These are phyloP conservation scores for Yarrowia hollandica DNA, from an alignment of 805 yeast species.

Conservation along the genomic window DNA sequence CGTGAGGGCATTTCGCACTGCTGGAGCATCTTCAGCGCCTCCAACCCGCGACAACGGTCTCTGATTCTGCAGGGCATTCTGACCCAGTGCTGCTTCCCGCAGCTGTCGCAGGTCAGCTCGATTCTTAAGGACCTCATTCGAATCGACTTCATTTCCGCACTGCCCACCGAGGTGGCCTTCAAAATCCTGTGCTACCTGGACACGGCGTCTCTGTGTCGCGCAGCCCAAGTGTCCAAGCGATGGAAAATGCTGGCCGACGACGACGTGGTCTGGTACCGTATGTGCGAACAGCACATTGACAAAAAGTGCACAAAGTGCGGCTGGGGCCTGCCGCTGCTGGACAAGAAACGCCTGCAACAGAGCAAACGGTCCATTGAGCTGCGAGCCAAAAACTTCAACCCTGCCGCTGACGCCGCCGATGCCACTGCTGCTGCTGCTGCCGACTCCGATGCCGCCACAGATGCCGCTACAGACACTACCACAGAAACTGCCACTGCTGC, in stretches of 20 bases:
- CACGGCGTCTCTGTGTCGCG: constrained; percentile 88
- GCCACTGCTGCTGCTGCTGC: background rate
- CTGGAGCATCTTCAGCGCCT: constrained; percentile 80
- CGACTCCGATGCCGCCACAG: background rate
- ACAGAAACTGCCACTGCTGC: background rate
- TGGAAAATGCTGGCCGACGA: constrained; percentile 94
- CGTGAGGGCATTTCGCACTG: constrained; percentile 76
- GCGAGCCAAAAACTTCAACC: constrained; percentile 35
- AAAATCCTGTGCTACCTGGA: constrained; percentile 87
- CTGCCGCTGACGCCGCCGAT: background rate
- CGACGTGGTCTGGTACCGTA: constrained; percentile 95
- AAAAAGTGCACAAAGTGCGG: constrained; percentile 97
- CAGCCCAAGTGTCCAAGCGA: constrained; percentile 84
- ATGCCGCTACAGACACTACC: too few species aligned
- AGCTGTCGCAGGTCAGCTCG: constrained; percentile 77
- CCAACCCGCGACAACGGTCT: constrained; percentile 67
- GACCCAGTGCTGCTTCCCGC: constrained; percentile 93
- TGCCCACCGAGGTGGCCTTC: constrained; percentile 83
- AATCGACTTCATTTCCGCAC: constrained; percentile 80
- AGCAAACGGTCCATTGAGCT: constrained; percentile 38
- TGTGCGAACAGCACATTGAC: constrained; percentile 98
- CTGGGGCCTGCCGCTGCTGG: constrained; percentile 96
- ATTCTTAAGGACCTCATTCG: constrained; percentile 77
- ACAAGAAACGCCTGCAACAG: constrained; percentile 55
- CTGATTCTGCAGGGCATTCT: constrained; percentile 80